Evolutionary conservation across 2,329 filamentous ascomycete genomes (phyloP).

Genomic region (Cladosporium austrohemisphaericum): DNA sequence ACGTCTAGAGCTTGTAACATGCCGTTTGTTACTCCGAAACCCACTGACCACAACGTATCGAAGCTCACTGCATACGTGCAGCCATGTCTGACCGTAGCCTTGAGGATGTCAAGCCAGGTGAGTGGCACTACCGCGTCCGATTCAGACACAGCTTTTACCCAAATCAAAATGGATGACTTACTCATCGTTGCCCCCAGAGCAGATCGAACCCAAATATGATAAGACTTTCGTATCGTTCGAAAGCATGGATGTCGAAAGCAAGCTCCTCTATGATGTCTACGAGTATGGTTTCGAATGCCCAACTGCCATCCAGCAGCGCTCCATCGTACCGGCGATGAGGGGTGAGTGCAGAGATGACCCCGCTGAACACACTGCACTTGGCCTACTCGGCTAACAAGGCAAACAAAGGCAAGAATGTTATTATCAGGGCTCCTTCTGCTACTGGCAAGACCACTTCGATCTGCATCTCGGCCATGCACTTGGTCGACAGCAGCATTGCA

Average conservation of each 20-base stretch:
- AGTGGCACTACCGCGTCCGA: too few relatives aligned
- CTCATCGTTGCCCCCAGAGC: neutral
- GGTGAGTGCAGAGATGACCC: conserved; percentile 96
- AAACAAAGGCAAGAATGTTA: neutral
- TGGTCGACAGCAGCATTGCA: conserved; percentile 64
- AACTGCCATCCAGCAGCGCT: conserved; percentile 96
- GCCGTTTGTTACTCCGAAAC: too few relatives aligned
- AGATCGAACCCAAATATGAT: neutral
- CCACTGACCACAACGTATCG: too few relatives aligned
- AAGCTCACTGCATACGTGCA: too few relatives aligned
- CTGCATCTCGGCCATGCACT: conserved; percentile 97
- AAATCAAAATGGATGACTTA: neutral
- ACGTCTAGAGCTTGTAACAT: too few relatives aligned
- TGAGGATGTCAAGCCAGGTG: too few relatives aligned
- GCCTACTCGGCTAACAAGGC: neutral
- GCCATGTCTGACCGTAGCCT: too few relatives aligned
- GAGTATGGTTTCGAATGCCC: conserved; percentile 98
- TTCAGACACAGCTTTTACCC: too few relatives aligned
- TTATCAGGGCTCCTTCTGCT: conserved; percentile 57
- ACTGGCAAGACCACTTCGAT: conserved; percentile 99
- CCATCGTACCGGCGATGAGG: conserved; percentile 98
- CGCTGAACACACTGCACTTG: conserved; percentile 84
- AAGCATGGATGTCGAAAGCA: conserved; percentile 95
- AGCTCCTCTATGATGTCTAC: conserved; percentile 91
- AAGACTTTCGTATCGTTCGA: neutral